A percentile compares a stretch with the other conserved stretches of the same genome.
These are phyloP conservation scores for Tubosaeta sp. DNA, from an alignment of 768 basidiomycete species.

Conservation along the genomic window DNA sequence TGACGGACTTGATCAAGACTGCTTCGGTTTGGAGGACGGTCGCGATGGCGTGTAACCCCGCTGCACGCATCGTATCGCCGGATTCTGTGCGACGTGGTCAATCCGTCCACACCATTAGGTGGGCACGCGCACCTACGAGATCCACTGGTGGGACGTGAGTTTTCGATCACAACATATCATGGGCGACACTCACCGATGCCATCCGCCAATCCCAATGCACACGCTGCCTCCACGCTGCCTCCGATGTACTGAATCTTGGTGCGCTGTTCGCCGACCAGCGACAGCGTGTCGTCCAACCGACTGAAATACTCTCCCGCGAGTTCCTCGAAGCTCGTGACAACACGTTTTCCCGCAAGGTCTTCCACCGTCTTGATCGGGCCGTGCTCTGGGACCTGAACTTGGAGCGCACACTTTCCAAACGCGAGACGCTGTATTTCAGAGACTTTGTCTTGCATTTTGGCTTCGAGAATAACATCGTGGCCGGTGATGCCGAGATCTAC, in stretches of 20 bases:
- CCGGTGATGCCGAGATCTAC: constrained; percentile 97
- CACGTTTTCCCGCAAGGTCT: constrained; percentile 82
- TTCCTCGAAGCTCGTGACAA: constrained; percentile 95
- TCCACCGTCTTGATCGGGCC: constrained; percentile 66
- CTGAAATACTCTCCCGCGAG: constrained; percentile 77
- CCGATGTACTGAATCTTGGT: constrained; percentile 95
- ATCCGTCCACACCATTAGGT: background rate
- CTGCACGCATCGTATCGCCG: constrained; percentile 99
- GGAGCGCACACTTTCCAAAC: constrained; percentile 88
- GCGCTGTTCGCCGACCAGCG: constrained; percentile 47
- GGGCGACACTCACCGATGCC: constrained; percentile 69
- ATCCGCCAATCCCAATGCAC: constrained; percentile 92
- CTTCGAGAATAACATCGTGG: constrained; percentile 94
- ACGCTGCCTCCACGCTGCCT: constrained; percentile 97
- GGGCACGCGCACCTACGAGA: constrained; percentile 68
- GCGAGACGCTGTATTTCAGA: constrained; percentile 79
- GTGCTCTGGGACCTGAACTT: constrained; percentile 86
- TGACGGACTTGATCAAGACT: constrained; percentile 81
- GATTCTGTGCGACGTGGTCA: constrained; percentile 58
- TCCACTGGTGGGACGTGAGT: constrained; percentile 55
- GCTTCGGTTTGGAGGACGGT: constrained; percentile 86
- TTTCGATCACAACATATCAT: background rate
- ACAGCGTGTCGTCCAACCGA: constrained; percentile 51
- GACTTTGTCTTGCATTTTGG: constrained; percentile 73
- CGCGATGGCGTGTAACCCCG: constrained; percentile 89